Evolutionary conservation across 2,329 filamentous ascomycete species (phyloP).

Genomic region (Paecilomyces formosus): DNA sequence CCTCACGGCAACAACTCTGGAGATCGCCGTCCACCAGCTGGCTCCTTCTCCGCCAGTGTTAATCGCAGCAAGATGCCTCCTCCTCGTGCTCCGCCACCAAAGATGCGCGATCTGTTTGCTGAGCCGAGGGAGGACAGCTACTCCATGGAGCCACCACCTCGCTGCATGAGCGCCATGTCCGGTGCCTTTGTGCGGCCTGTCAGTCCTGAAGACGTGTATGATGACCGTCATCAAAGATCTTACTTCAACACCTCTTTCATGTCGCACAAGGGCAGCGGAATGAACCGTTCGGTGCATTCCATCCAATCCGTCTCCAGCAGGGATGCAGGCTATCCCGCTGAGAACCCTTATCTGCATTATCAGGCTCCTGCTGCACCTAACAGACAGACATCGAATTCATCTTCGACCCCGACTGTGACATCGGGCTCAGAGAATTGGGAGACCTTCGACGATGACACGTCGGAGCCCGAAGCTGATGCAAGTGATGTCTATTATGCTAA

Average conservation of each 20-base stretch:
- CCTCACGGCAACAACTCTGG: conserved; percentile 64
- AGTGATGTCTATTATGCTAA: conserved; percentile 76
- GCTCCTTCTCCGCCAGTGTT: conserved; percentile 33
- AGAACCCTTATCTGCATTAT: conserved; percentile 28
- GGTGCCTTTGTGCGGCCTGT: conserved; percentile 50
- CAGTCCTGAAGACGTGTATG: conserved; percentile 76
- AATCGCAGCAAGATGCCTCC: conserved; percentile 42
- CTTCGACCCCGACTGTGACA: conserved; percentile 55
- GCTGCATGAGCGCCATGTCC: conserved; percentile 46
- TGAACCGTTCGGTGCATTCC: conserved; percentile 35
- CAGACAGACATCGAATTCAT: conserved; percentile 67
- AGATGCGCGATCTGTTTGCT: conserved; percentile 76
- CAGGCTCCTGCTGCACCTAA: conserved; percentile 34
- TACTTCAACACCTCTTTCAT: conserved; percentile 39
- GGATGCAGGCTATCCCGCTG: conserved; percentile 24
- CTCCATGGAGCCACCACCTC: conserved; percentile 33
- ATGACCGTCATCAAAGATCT: conserved; percentile 51
- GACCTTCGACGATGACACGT: conserved; percentile 74
- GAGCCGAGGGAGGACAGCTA: conserved; percentile 39
- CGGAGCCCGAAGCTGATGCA: conserved; percentile 65
- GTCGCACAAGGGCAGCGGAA: conserved; percentile 28
- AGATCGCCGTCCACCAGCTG: conserved; percentile 54
- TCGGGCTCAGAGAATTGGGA: conserved; percentile 97
- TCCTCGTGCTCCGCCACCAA: conserved; percentile 59
- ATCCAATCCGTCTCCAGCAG: conserved; percentile 31